Evolutionary conservation across 306 rosid species (phyloP).

Genomic region (Adenanthera pavonina): DNA sequence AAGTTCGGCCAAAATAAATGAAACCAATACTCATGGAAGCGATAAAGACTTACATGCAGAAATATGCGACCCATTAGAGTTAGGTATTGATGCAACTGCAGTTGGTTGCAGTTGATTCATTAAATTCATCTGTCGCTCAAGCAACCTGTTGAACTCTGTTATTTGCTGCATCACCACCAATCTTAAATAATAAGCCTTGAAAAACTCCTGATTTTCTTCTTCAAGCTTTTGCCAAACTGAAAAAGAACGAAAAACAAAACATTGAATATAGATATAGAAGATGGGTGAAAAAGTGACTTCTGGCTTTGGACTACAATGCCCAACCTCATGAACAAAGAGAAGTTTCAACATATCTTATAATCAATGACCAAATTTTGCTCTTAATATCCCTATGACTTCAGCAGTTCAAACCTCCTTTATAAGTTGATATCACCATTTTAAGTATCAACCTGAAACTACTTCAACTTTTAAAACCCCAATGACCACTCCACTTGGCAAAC

Average conservation of each 20-base stretch:
- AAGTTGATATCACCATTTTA: neutral
- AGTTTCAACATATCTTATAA: constrained; percentile 13
- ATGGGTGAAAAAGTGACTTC: constrained; percentile 17
- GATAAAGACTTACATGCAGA: constrained; percentile 57
- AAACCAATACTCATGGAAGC: constrained; percentile 10
- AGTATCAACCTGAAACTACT: constrained; percentile 8
- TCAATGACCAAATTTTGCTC: neutral
- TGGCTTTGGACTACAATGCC: constrained; percentile 21
- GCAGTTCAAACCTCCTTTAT: neutral
- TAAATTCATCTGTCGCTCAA: constrained; percentile 69
- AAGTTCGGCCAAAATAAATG: constrained; percentile 8
- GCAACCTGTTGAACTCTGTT: constrained; percentile 77
- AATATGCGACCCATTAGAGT: constrained; percentile 74
- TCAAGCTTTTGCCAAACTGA: constrained; percentile 98
- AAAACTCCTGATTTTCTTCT: constrained; percentile 90
- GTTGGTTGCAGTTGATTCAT: constrained; percentile 67
- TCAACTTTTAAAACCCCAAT: neutral
- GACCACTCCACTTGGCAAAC: neutral
- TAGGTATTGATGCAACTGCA: constrained; percentile 61
- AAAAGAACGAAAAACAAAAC: constrained; percentile 28
- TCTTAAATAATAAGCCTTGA: constrained; percentile 85
- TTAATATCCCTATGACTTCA: neutral
- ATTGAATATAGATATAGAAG: constrained; percentile 15
- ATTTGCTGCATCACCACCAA: constrained; percentile 89
- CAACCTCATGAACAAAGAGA: constrained; percentile 6